Evolutionary conservation across 2,329 filamentous ascomycete species (phyloP), one percentile per base, ranked within the genome.

Genomic region (Calonectria pseudoturangicola): DNA sequence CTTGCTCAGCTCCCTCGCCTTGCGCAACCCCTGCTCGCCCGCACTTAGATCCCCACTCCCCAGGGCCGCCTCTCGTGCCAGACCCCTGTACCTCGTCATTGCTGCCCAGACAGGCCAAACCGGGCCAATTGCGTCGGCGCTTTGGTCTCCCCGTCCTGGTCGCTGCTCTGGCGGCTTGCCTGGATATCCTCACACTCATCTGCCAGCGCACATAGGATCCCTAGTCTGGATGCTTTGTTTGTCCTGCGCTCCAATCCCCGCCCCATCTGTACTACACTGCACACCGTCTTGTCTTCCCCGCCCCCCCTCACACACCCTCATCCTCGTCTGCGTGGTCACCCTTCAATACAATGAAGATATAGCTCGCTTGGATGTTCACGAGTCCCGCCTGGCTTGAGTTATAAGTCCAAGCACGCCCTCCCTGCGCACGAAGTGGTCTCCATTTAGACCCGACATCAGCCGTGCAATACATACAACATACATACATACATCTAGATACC

Each of bases 151-250:
- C 60, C 51, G 50, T 66, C 47, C 66, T 69, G 51, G 66, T 71
- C 48, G 68, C 58, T 58, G 70, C 33, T 45, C 58, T 62, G 58
- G 58, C 60, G 60, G 56, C 68, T 71, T 74, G 70, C 70, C 68
- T 75, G 70, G 74, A 73, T 74, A 75, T 60, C 73, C 73, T 76
- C 71, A 73, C 73, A 73, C 62, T 73, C 56, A 60, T 67, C 62
- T 78, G 77, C 77, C 77, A 79, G 75, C 77, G 77, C 77, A 79
- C 78, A 68, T 76, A 73, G 69, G 62, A 74, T 73, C 71, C 63
- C 73, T 75, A 68, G 69, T 74, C 77, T 71, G 67, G 74, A 60
- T 64, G 68, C 66, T 63, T 64, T 68, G 56, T 48, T 71, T 76
- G 74, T 70, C 74, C 74, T 78, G 77, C 76, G 77, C 77, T 74